Percentiles rank a stretch among this genome's conserved stretches.
Conservation (phyloP, 2,329 filamentous ascomycete species). For the Penicillium oxalicum region DNA sequence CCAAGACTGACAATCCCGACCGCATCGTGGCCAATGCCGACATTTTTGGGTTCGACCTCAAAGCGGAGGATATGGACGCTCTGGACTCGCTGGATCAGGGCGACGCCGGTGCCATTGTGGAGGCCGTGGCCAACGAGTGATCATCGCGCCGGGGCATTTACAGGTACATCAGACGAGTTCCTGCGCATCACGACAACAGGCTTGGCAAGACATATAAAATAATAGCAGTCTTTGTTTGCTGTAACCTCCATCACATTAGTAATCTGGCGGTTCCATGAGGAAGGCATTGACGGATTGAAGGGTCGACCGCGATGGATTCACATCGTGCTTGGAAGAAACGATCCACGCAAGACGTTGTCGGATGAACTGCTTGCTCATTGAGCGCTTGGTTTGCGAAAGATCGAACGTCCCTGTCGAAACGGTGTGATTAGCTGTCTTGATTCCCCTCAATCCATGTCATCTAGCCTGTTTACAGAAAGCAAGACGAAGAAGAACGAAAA, state of each 20-base stretch:
- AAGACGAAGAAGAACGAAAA: conserved; percentile 3
- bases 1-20: conserved; percentile 65
- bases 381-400: conserved; percentile 20
- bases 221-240: too few species aligned
- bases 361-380: conserved; percentile 68
- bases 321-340: conserved; percentile 68
- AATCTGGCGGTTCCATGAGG: conserved; percentile 56
- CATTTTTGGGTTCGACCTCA: conserved; percentile 56
- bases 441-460: conserved; percentile 16
- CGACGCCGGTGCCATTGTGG: conserved; percentile 43
- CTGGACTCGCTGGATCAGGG: conserved; percentile 50
- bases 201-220: too few species aligned
- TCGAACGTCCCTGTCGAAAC: conserved; percentile 27
- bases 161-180: too few species aligned
- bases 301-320: conserved; percentile 77
- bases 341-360: conserved; percentile 74
- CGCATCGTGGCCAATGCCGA: conserved; percentile 62
- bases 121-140: conserved; percentile 42
- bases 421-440: conserved; percentile 10
- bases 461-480: conserved; percentile 7
- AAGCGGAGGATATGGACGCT: conserved; percentile 51
- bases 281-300: conserved; percentile 89
- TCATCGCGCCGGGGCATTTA: background rate
- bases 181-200: too few species aligned
- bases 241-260: conserved; percentile 9